These are phyloP conservation scores for Sporothrix euskadiensis DNA, from an alignment of 2,329 filamentous ascomycete genomes.

Conservation along the genomic window DNA sequence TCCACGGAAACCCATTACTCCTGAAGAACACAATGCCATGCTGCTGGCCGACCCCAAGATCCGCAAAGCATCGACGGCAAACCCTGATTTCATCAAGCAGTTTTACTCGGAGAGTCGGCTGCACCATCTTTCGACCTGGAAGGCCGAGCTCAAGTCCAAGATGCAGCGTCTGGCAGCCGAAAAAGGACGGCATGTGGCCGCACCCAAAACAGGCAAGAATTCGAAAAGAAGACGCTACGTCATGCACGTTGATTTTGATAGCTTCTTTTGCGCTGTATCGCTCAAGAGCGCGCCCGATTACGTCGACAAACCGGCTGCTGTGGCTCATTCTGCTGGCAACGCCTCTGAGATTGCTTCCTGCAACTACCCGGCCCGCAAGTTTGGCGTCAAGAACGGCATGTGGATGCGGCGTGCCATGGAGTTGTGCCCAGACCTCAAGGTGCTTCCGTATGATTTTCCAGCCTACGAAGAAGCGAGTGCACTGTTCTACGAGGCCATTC, in stretches of 20 bases:
- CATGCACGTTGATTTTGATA: slow-evolving; percentile 96
- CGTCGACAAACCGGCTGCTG: slow-evolving; percentile 76
- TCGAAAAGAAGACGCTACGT: slow-evolving; percentile 73
- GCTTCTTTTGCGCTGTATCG: slow-evolving; percentile 95
- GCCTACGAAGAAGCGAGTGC: slow-evolving; percentile 91
- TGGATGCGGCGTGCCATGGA: slow-evolving; percentile 94
- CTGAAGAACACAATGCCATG: slow-evolving; percentile 88
- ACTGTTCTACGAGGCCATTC: slow-evolving; percentile 81
- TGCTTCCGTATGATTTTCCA: slow-evolving; percentile 93
- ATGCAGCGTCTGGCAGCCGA: slow-evolving; percentile 79
- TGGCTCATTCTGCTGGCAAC: slow-evolving; percentile 81
- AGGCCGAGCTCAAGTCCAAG: slow-evolving; percentile 85
- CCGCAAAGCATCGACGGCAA: slow-evolving; percentile 84
- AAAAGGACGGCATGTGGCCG: slow-evolving; percentile 49
- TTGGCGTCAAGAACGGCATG: slow-evolving; percentile 95
- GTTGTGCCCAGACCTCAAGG: slow-evolving; percentile 79
- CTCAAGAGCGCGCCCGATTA: slow-evolving; percentile 73
- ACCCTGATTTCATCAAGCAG: slow-evolving; percentile 90
- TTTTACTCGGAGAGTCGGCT: slow-evolving; percentile 94
- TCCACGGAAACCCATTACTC: slow-evolving; percentile 57
- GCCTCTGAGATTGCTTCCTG: slow-evolving; percentile 97
- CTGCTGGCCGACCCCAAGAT: slow-evolving; percentile 82
- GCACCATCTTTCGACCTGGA: slow-evolving; percentile 96
- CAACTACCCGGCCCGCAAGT: slow-evolving; percentile 86
- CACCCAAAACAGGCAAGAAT: slow-evolving; percentile 1